Conservation (phyloP, 441 rosid genomes). For the Daphne laureola region DNA sequence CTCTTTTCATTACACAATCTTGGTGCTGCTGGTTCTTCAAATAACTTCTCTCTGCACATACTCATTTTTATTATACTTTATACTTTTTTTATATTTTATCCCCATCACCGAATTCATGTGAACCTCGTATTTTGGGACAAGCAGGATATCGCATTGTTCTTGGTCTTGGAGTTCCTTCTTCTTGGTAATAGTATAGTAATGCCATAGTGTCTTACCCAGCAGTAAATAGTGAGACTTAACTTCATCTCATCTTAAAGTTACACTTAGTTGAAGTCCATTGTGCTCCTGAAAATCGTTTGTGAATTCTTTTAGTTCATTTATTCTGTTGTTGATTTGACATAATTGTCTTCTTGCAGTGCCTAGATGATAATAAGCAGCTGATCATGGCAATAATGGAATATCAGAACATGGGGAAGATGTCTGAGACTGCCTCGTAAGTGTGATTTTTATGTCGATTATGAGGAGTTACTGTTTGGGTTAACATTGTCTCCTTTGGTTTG, state of each 20-base stretch:
- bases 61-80: too few species aligned
- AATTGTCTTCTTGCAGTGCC: constrained; percentile 12
- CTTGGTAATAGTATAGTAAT: too few species aligned
- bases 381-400: constrained; percentile 24
- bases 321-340: neutral
- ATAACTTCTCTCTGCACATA: too few species aligned
- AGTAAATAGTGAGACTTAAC: neutral
- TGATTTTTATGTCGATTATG: neutral
- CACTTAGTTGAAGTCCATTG: neutral
- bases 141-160: neutral
- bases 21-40: neutral
- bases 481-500: too few species aligned
- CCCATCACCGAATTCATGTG: neutral
- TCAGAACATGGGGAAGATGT: constrained; percentile 20
- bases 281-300: neutral
- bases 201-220: too few species aligned
- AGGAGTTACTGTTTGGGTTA: too few species aligned
- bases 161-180: too few species aligned
- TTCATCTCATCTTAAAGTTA: neutral
- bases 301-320: neutral
- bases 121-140: neutral
- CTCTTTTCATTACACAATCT: neutral
- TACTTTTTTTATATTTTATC: too few species aligned
- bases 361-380: constrained; percentile 31
- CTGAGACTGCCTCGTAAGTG: constrained; percentile 22